These are phyloP conservation scores for Pittosporum tobira DNA, from an alignment of 129 eudicot species.

Conservation along the genomic window DNA sequence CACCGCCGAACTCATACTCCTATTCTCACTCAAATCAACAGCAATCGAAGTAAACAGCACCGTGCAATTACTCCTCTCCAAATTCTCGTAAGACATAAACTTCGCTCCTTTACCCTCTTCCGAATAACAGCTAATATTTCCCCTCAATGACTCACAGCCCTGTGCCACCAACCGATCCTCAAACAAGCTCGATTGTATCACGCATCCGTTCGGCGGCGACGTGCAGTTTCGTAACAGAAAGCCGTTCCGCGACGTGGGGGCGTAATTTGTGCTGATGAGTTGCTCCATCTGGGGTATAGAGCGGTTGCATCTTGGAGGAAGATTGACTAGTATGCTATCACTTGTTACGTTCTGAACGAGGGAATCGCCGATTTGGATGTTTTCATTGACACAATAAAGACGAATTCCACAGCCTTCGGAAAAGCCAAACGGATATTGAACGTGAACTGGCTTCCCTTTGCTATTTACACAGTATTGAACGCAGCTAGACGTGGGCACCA, in stretches of 20 bases:
- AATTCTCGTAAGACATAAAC: constrained; percentile 16
- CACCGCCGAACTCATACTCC: constrained; percentile 13
- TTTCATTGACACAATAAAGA: constrained; percentile 29
- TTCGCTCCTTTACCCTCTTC: constrained; percentile 3
- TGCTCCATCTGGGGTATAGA: neutral
- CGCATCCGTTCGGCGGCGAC: constrained; percentile 22
- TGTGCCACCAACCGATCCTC: constrained; percentile 16
- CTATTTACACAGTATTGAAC: constrained; percentile 19
- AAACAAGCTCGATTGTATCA: constrained; percentile 22
- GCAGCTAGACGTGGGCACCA: constrained; percentile 11
- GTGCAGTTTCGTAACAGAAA: constrained; percentile 38
- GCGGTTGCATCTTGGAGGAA: constrained; percentile 54
- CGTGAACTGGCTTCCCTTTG: neutral
- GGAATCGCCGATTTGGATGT: constrained; percentile 9
- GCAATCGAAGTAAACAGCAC: constrained; percentile 40
- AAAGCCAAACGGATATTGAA: constrained; percentile 77
- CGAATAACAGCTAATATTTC: constrained; percentile 36
- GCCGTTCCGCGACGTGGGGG: constrained; percentile 36
- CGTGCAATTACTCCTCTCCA: constrained; percentile 24
- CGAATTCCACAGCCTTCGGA: constrained; percentile 35
- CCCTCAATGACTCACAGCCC: constrained; percentile 6
- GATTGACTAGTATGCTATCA: constrained; percentile 21
- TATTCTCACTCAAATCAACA: constrained; percentile 14
- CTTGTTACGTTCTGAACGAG: constrained; percentile 34
- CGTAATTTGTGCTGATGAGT: constrained; percentile 23